These are phyloP conservation scores for Prunus yedoensis DNA, from an alignment of 331 rosid genomes.

Conservation along the genomic window DNA sequence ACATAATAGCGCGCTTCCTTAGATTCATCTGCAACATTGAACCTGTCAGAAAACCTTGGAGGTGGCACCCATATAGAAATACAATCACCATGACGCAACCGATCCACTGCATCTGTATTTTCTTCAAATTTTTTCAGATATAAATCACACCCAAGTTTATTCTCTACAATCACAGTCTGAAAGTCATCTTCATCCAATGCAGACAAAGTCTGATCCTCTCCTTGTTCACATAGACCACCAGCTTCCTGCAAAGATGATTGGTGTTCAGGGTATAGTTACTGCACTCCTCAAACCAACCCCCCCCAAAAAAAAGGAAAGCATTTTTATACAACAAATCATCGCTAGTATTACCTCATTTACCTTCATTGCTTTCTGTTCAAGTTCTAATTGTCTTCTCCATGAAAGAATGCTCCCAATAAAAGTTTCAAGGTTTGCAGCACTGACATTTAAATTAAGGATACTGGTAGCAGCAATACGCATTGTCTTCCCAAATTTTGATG, in stretches of 20 bases:
- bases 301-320: neutral
- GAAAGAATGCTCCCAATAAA: constrained; percentile 73
- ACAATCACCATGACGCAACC: constrained; percentile 56
- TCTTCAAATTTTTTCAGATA: constrained; percentile 70
- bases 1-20: constrained; percentile 83
- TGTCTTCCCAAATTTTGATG: constrained; percentile 76
- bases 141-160: constrained; percentile 83
- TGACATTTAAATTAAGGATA: constrained; percentile 77
- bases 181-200: constrained; percentile 94
- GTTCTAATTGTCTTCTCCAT: constrained; percentile 87
- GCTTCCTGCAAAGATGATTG: constrained; percentile 57
- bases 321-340: constrained; percentile 21
- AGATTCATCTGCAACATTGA: constrained; percentile 75
- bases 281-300: neutral
- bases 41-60: constrained; percentile 85
- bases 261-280: constrained; percentile 12
- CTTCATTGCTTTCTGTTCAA: constrained; percentile 75
- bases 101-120: constrained; percentile 52
- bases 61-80: constrained; percentile 88
- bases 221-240: constrained; percentile 45
- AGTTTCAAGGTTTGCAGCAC: constrained; percentile 86
- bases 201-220: constrained; percentile 60
- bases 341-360: constrained; percentile 54
- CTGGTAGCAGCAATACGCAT: constrained; percentile 85
- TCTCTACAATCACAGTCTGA: constrained; percentile 82